Base-by-base conservation (phyloP, 139 green algal species). In the Yamagishiella unicocca region DNA sequence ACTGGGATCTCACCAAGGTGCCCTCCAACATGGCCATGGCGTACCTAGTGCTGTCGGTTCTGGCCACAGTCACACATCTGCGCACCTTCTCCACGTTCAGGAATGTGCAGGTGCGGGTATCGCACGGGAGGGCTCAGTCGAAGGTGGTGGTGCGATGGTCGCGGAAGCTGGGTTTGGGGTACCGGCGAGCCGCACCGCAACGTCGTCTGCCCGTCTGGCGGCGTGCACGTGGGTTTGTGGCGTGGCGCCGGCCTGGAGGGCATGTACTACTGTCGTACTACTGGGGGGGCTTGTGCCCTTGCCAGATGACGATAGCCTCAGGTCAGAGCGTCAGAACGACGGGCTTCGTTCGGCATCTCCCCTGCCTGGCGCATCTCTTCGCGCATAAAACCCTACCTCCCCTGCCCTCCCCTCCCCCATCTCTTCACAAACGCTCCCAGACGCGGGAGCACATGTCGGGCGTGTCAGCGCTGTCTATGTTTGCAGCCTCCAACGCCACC, bases 11-110 rank as follows among this genome's bases (percentile, higher is more conserved):
- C 24, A 19, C 40, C 40, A 17, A 9, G 24, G 70, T 78, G 42
- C 70, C 70, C 2, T 78, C 70, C 70, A 78, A 78, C 70, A 8
- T 58, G 24, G 40, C 38, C 40, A 78, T 78, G 70, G 27, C 40
- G 8, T 78, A 78, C 40, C 70, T 78, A 40, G 70, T 78, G 70
- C 70, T 58, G 40, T 55, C 70, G 40, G 70, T 78, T 24, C 70
- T 78, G 24, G 40, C 70, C 7, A 38, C 70, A 9, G 70, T 78
- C 2, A 58, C 42, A 3, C 70, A 78, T 40, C 70, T 78, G 40
- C 70, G 70, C 70, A 78, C 70, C 8, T 78, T 78, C 70, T 33
- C 70, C 8, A 6, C 21, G 24, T 78, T 55, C 40, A 33, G 40
- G 17, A 78, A 33, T 40, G 70, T 78, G 38, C 70, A 78, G 70